These are phyloP conservation scores for Endoconidiophora polonica DNA, from an alignment of 2,329 filamentous ascomycete species.

Conservation along the genomic window DNA sequence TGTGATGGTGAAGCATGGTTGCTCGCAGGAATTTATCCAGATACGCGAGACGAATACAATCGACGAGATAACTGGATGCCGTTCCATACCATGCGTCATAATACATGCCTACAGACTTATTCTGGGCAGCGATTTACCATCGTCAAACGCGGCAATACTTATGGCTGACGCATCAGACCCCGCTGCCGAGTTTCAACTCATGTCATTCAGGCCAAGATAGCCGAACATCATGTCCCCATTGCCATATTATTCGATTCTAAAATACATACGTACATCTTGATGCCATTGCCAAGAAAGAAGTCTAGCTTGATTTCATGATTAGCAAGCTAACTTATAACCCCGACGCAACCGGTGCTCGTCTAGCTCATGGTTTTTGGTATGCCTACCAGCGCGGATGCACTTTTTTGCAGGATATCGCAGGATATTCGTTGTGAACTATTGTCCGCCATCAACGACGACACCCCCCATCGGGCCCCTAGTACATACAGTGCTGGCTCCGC, in stretches of 20 bases:
- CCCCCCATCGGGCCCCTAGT: slow-evolving; percentile 27
- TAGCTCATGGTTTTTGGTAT: slow-evolving; percentile 24
- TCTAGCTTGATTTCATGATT: slow-evolving; percentile 15
- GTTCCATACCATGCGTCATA: slow-evolving; percentile 14
- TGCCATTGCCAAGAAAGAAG: slow-evolving; percentile 18
- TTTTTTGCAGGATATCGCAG: slow-evolving; percentile 31
- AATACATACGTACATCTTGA: slow-evolving; percentile 34
- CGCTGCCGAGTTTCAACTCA: slow-evolving; percentile 17
- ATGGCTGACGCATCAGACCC: slow-evolving; percentile 23
- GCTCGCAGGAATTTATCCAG: not conserved
- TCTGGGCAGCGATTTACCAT: slow-evolving; percentile 23
- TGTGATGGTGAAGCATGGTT: not conserved
- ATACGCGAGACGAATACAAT: not conserved
- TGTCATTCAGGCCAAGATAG: slow-evolving; percentile 16
- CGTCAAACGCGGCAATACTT: slow-evolving; percentile 21
- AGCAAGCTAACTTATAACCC: slow-evolving; percentile 19
- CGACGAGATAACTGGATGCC: slow-evolving; percentile 5
- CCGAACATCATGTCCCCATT: slow-evolving; percentile 21
- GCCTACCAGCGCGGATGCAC: slow-evolving; percentile 31
- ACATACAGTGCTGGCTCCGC: slow-evolving; percentile 29
- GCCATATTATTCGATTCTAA: slow-evolving; percentile 34
- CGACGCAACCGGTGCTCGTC: slow-evolving; percentile 21
- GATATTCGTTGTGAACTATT: slow-evolving; percentile 28
- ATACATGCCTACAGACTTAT: slow-evolving; percentile 22
- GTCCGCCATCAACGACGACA: slow-evolving; percentile 26